Evolutionary conservation across 108 stramenopile species (phyloP).

Genomic region (Schizochytrium sp.): DNA sequence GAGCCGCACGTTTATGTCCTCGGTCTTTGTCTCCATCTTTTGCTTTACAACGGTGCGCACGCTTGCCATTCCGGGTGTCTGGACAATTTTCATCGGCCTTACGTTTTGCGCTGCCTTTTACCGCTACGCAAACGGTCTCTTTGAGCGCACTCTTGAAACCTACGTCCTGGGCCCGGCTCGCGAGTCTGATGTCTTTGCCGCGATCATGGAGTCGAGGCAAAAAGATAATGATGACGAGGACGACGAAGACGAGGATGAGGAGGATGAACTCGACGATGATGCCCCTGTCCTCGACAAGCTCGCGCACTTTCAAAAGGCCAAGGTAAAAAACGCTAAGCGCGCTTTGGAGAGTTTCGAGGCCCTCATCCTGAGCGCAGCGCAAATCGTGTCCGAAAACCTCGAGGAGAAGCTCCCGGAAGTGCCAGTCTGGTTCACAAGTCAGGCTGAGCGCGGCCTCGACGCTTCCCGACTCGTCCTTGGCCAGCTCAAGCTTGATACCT

Average conservation of each 20-base stretch:
- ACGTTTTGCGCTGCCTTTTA: background rate
- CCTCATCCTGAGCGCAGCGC: background rate
- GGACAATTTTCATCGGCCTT: background rate
- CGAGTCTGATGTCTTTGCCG: too few species aligned
- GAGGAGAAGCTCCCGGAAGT: background rate
- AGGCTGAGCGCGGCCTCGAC: background rate
- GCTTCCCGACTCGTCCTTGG: background rate
- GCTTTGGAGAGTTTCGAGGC: background rate
- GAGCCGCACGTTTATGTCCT: background rate
- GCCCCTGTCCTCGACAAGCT: background rate
- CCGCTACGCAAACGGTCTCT: conserved; percentile 2
- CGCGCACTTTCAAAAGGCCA: background rate
- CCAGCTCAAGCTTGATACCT: background rate
- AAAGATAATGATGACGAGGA: too few species aligned
- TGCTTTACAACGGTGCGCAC: background rate
- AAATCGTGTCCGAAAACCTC: background rate
- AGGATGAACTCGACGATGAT: background rate
- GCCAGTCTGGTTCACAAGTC: background rate
- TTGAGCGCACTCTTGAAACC: background rate
- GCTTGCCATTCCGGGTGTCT: background rate
- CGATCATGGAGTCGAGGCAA: too few species aligned
- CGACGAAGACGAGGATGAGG: background rate
- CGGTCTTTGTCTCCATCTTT: background rate
- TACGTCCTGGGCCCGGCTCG: too few species aligned
- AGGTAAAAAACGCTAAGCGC: too few species aligned